Conservation (phyloP, 306 rosid genomes). For the Cotoneaster glaucophyllus region DNA sequence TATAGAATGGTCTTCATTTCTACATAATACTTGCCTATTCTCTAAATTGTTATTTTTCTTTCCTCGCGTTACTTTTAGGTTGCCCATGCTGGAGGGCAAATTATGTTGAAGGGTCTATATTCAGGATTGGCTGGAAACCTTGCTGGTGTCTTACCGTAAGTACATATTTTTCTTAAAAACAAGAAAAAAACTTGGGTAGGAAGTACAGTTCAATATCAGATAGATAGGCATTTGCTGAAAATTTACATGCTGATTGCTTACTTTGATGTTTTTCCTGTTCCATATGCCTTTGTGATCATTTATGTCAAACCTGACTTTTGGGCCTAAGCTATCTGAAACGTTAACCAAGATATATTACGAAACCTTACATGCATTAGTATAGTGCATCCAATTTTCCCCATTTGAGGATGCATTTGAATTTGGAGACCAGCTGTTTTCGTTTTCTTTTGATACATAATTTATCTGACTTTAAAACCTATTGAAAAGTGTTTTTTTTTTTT, state of each 20-base stretch:
- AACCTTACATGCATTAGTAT: not conserved
- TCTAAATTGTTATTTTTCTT: not conserved
- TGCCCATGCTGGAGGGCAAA: conserved; percentile 30
- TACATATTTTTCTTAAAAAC: not conserved
- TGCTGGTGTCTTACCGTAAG: conserved; percentile 41
- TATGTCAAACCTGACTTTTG: not conserved
- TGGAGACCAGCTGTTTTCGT: not conserved
- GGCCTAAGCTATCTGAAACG: not conserved
- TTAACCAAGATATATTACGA: not conserved
- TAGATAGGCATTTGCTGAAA: not conserved
- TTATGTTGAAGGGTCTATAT: conserved; percentile 29
- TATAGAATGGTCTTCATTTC: not conserved
- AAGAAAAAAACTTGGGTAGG: not conserved
- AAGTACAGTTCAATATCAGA: not conserved
- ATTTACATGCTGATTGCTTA: not conserved
- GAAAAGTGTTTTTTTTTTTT: not conserved
- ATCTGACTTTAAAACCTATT: not conserved
- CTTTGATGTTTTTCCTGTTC: not conserved
- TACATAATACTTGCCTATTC: not conserved
- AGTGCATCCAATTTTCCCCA: not conserved
- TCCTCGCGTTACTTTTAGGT: conserved; percentile 9
- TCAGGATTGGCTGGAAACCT: conserved; percentile 40
- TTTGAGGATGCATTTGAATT: not conserved
- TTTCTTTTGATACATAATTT: not conserved
- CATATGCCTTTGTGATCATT: not conserved